Conservation (phyloP, 2,329 filamentous ascomycete genomes). For the Ceratocystis papillata region DNA sequence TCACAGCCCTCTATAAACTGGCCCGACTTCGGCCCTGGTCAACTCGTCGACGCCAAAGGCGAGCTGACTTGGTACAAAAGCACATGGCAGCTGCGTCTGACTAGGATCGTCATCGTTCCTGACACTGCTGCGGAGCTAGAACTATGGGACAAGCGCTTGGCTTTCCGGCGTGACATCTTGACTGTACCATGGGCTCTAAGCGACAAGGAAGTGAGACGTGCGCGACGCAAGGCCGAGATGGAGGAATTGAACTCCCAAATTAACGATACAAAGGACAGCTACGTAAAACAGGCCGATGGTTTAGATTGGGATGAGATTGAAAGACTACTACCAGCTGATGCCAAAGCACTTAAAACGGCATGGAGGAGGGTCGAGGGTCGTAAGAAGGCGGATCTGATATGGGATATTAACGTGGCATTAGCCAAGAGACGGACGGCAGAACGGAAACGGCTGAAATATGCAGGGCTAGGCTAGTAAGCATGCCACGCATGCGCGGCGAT, state of each 20-base stretch:
- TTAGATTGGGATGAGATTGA: conserved; percentile 25
- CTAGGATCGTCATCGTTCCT: conserved; percentile 39
- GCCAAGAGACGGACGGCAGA: not conserved
- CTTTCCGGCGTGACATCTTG: conserved; percentile 43
- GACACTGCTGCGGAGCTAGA: conserved; percentile 47
- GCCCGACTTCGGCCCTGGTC: conserved; percentile 31
- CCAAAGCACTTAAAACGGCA: not conserved
- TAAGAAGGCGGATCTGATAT: not conserved
- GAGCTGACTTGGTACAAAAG: conserved; percentile 39
- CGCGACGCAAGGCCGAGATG: conserved; percentile 34
- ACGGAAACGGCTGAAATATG: not conserved
- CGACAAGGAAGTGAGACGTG: conserved; percentile 34
- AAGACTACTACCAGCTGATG: conserved; percentile 25
- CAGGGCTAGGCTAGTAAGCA: not conserved
- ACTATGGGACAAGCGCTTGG: conserved; percentile 47
- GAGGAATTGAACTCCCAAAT: conserved; percentile 25
- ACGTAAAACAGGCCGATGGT: conserved; percentile 18
- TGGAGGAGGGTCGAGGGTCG: not conserved
- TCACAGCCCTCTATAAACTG: conserved; percentile 5
- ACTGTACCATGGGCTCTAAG: conserved; percentile 45
- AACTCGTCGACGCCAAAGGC: conserved; percentile 48
- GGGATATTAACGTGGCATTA: conserved; percentile 4
- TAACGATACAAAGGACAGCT: conserved; percentile 24
- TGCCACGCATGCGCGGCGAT: not conserved
- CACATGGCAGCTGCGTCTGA: conserved; percentile 42